phyloP scores from a whole-genome alignment of 2,329 filamentous ascomycete species.

The Talaromyces rugulosus region DNA sequence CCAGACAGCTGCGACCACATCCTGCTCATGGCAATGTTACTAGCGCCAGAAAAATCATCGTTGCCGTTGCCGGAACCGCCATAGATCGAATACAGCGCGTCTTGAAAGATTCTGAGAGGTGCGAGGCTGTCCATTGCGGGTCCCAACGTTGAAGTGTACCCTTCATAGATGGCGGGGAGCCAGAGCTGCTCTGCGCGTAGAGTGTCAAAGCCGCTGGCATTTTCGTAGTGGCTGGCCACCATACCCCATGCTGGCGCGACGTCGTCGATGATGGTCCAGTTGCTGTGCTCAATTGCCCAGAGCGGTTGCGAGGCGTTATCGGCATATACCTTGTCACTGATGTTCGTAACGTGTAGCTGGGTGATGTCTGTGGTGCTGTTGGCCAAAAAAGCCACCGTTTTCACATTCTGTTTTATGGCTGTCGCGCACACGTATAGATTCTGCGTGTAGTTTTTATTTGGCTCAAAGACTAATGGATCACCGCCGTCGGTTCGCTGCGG shows the following conservation, averaged over 20 bases:
- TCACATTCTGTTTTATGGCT: constrained; percentile 41
- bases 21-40: constrained; percentile 38
- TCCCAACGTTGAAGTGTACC: not conserved
- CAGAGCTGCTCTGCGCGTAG: constrained; percentile 27
- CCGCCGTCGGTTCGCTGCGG: constrained; percentile 34
- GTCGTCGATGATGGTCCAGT: constrained; percentile 20
- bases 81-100: constrained; percentile 15
- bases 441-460: constrained; percentile 39
- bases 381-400: constrained; percentile 41
- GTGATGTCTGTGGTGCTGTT: constrained; percentile 39
- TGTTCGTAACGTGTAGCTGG: constrained; percentile 28
- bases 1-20: constrained; percentile 38
- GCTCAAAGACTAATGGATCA: constrained; percentile 34
- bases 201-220: constrained; percentile 29
- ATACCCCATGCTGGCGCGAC: constrained; percentile 40
- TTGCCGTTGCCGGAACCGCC: constrained; percentile 26
- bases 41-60: constrained; percentile 27
- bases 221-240: constrained; percentile 26
- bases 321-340: constrained; percentile 36
- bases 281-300: constrained; percentile 37
- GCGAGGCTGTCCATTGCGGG: not conserved
- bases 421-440: constrained; percentile 45
- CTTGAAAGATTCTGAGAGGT: not conserved
- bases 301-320: constrained; percentile 27
- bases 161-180: constrained; percentile 17